These are phyloP conservation scores for Didymella arachidicola DNA, from an alignment of 2,329 filamentous ascomycete species.

Conservation along the genomic window DNA sequence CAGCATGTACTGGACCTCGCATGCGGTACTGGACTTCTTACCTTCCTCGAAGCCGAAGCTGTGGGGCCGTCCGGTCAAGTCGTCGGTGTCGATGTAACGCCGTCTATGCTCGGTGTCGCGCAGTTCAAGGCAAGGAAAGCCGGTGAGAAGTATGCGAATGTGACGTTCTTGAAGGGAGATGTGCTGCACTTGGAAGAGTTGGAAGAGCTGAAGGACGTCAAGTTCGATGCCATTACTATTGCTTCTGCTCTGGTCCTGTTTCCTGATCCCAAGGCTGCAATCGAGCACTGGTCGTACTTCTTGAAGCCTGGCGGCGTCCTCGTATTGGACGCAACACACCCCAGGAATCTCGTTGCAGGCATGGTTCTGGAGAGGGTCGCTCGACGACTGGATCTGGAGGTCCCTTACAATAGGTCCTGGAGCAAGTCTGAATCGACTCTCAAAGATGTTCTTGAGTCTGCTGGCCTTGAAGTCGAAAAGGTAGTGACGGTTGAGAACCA, in stretches of 20 bases:
- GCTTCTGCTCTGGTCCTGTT: constrained; percentile 54
- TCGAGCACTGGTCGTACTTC: constrained; percentile 50
- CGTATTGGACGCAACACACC: constrained; percentile 52
- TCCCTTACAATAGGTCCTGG: constrained; percentile 51
- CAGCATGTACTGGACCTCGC: constrained; percentile 56
- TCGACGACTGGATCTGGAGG: constrained; percentile 38
- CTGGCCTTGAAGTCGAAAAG: constrained; percentile 48
- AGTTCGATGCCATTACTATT: constrained; percentile 50
- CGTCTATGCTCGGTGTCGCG: constrained; percentile 53
- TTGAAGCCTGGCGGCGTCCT: constrained; percentile 53
- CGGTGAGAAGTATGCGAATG: constrained; percentile 40
- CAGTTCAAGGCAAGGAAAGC: constrained; percentile 38
- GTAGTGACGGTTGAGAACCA: constrained; percentile 46
- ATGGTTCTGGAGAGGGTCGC: constrained; percentile 51
- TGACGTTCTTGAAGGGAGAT: constrained; percentile 49
- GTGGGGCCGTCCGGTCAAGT: constrained; percentile 51
- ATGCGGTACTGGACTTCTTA: constrained; percentile 56
- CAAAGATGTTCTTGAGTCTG: constrained; percentile 41
- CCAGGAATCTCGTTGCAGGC: constrained; percentile 47
- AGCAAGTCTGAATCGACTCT: constrained; percentile 46
- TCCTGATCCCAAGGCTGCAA: constrained; percentile 46
- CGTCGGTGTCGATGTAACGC: constrained; percentile 53
- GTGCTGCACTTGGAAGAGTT: constrained; percentile 46
- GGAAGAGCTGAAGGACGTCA: constrained; percentile 32
- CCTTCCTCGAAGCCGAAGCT: constrained; percentile 49